These are phyloP conservation scores for Talaromyces sp. DNA, from an alignment of 2,329 filamentous ascomycete genomes.

Conservation along the genomic window DNA sequence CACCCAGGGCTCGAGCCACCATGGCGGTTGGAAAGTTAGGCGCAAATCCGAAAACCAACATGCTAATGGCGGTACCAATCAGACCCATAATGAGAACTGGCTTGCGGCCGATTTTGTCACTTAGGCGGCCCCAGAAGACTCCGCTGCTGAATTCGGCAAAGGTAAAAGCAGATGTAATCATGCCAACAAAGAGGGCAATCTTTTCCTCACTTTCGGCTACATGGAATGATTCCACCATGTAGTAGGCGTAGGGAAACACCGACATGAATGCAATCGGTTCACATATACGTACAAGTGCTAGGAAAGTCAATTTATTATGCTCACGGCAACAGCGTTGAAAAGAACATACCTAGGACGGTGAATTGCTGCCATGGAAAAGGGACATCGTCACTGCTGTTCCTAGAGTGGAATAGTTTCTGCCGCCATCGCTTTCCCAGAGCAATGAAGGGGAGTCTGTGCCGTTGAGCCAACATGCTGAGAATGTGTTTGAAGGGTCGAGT, in stretches of 20 bases:
- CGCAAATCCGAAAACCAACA: slow-evolving; percentile 88
- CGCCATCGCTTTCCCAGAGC: slow-evolving; percentile 11
- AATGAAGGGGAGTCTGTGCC: slow-evolving; percentile 10
- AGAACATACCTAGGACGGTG: slow-evolving; percentile 41
- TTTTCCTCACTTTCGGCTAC: slow-evolving; percentile 73
- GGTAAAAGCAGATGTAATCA: slow-evolving; percentile 95
- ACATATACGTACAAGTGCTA: slow-evolving; percentile 90
- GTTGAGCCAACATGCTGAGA: slow-evolving; percentile 11
- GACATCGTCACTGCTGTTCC: not conserved
- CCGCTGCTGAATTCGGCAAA: slow-evolving; percentile 93
- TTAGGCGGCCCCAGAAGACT: slow-evolving; percentile 88
- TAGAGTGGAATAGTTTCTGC: slow-evolving; percentile 6
- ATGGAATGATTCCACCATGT: slow-evolving; percentile 91
- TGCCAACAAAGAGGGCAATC: slow-evolving; percentile 88
- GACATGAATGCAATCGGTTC: slow-evolving; percentile 99
- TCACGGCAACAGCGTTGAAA: not conserved
- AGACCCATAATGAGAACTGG: slow-evolving; percentile 88
- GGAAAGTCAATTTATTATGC: not conserved
- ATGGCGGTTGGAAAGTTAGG: slow-evolving; percentile 77
- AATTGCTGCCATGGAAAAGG: slow-evolving; percentile 18
- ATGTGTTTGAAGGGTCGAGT: not conserved
- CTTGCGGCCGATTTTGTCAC: slow-evolving; percentile 88
- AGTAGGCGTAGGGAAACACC: slow-evolving; percentile 97
- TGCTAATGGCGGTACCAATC: slow-evolving; percentile 85
- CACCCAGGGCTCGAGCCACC: slow-evolving; percentile 82